These are phyloP conservation scores for Geum urbanum DNA, from an alignment of 306 rosid species.

Conservation along the genomic window DNA sequence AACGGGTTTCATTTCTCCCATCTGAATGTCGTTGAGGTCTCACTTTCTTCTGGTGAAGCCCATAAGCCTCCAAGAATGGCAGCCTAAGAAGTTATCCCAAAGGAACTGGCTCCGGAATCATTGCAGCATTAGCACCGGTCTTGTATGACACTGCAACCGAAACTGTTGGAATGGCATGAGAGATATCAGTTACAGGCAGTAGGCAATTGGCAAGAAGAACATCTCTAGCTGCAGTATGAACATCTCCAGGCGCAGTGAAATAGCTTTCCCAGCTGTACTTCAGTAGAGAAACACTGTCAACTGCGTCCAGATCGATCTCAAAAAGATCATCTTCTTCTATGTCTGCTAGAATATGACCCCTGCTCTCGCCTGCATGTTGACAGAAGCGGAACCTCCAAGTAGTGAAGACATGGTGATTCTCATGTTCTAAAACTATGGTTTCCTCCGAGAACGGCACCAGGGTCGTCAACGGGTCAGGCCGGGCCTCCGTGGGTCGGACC, in stretches of 20 bases:
- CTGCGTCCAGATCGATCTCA: conserved; percentile 55
- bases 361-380: conserved; percentile 12
- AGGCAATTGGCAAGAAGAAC: conserved; percentile 74
- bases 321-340: conserved; percentile 65
- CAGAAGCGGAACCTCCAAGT: conserved; percentile 12
- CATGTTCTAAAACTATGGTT: neutral
- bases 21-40: neutral
- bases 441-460: too few relatives aligned
- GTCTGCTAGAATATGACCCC: conserved; percentile 17
- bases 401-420: conserved; percentile 34
- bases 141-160: conserved; percentile 12
- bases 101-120: conserved; percentile 36
- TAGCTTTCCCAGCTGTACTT: conserved; percentile 35
- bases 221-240: conserved; percentile 36
- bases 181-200: conserved; percentile 53
- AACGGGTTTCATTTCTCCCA: neutral
- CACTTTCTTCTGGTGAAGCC: conserved; percentile 15
- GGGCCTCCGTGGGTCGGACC: too few relatives aligned
- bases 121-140: conserved; percentile 21
- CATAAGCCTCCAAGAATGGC: conserved; percentile 36
- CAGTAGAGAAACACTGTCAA: conserved; percentile 35
- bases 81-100: conserved; percentile 43
- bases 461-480: too few relatives aligned
- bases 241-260: conserved; percentile 36
- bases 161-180: conserved; percentile 53